Evolutionary conservation across 2,329 filamentous ascomycete species (phyloP), one percentile per base, ranked within the genome.

Genomic region (Aureobasidium lini): DNA sequence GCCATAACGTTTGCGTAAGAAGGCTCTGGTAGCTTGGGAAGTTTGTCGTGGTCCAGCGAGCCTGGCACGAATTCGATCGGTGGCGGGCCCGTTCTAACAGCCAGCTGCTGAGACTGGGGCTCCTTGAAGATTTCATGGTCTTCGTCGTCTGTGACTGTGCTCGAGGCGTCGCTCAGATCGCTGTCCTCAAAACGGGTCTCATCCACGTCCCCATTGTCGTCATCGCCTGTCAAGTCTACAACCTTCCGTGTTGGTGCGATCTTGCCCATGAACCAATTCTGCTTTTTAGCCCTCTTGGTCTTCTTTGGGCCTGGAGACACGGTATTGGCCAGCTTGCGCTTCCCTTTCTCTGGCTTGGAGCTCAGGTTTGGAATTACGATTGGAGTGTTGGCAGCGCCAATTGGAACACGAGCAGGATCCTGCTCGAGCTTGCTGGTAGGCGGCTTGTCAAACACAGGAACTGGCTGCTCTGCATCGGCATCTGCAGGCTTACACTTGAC

Each of bases 11-110:
- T 86, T 5, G 88, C 87, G 73, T 88, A 89, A 1, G 75, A 71
- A 0, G 89, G 89, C 7, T 81, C 73, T 1, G 79, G 73, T n/a
- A 95, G 79, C 59, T 85, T 79, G 0, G 84, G 84, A 6, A 96
- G 76, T 0, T 74, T 80, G 0, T 71, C 74, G 48, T 83, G 77
- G 62, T 90, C 80, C 6, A 95, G 76, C 0, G 76, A 77, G 1
- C 87, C 88, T 0, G 90, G 87, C 1, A 80, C 70, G 65, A 94
- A 95, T 65, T 84, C 79, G 0, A 81, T 85, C 54, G 44, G 28
- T 6, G 47, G 32, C 37, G 47, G 48, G 32, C 47, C 23, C 69
- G 61, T 34, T 70, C 67, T 44, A 49, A 61, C 6, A 60, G 58
- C 59, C 52, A 52, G 61, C 48, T 40, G 15, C 60, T 48, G 57